A percentile compares a stretch with the other conserved stretches of the same genome.
Conservation (phyloP, 169 alveolate species). For the Theileria sp. region DNA sequence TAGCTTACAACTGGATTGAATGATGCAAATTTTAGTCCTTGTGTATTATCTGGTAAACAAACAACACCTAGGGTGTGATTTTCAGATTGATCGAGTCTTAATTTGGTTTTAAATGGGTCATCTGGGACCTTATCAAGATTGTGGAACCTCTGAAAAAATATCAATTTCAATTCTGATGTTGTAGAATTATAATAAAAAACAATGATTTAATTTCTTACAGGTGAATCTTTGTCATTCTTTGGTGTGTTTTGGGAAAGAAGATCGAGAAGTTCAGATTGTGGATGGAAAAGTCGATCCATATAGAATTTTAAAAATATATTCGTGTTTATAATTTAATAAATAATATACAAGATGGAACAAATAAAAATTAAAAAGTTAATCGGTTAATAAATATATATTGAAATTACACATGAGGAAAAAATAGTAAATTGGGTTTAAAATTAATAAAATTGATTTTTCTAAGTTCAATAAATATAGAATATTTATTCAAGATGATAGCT, state of each 20-base stretch:
- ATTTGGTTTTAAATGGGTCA: constrained; percentile 32
- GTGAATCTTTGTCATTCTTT: not conserved
- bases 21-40: constrained; percentile 22
- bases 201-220: not conserved
- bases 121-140: constrained; percentile 13
- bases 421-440: not conserved
- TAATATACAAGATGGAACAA: not conserved
- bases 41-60: constrained; percentile 37
- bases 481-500: too few relatives aligned
- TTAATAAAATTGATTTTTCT: too few relatives aligned
- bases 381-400: too few relatives aligned
- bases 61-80: constrained; percentile 50
- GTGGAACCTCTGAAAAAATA: not conserved
- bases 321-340: not conserved
- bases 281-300: not conserved
- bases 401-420: not conserved
- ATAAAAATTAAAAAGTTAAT: not conserved
- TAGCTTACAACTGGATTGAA: not conserved
- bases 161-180: not conserved
- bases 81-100: constrained; percentile 38
- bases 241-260: not conserved
- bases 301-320: too few relatives aligned
- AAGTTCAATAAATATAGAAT: not conserved
- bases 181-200: not conserved
- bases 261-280: not conserved